Base-by-base conservation (phyloP, 257 asterid genomes). In the Penstemon barbatus region DNA sequence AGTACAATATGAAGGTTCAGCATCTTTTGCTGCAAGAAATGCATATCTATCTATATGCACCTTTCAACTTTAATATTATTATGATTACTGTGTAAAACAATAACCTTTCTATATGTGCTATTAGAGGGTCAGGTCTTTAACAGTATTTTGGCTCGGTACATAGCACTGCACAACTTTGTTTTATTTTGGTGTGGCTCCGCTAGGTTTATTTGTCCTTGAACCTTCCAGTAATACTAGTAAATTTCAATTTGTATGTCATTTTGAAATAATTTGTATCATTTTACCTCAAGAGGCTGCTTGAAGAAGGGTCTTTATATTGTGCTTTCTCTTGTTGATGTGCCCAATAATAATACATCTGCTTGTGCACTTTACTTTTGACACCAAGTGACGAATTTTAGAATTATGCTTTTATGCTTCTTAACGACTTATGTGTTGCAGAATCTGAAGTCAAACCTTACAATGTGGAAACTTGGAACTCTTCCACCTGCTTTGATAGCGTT, bases 401-500 rank as follows among this genome's bases (percentile, higher is more conserved):
- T 57, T 52, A 46, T 37, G 44, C 58, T 68, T 51, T 13, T 69
- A 53, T 42, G 57, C 12, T 55, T 69, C 75, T 74, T 57, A 66
- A 25, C 4, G 43, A 4, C 59, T 18, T 66, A 43, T 25, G 48
- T 39, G 41, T 65, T 72, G 77, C 91, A 92, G 98, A 92, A 92
- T 84, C 79, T 92, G 84, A 87, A 81, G 83, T 89, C 96, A n/a
- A 84, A 86, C 81, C 70, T 92, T 82, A 87, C 96, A 59, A 61
- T 89, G 71, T 92, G 98, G 98, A 92, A 87, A 82, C 98, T 92
- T 12, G 98, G 98, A 74, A 92, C 96, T 25, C 85, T 92, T 57
- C 98, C 98, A 57, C 98, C 98, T 41, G 96, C 98, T 73, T 79
- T 92, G 76, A 87, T 92, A 69, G 96, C 97, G 65, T 92, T 92